Percentiles rank a stretch among this genome's conserved stretches.
phyloP scores from a whole-genome alignment of 176 grass and related monocot species.

The Leersia perrieri region DNA sequence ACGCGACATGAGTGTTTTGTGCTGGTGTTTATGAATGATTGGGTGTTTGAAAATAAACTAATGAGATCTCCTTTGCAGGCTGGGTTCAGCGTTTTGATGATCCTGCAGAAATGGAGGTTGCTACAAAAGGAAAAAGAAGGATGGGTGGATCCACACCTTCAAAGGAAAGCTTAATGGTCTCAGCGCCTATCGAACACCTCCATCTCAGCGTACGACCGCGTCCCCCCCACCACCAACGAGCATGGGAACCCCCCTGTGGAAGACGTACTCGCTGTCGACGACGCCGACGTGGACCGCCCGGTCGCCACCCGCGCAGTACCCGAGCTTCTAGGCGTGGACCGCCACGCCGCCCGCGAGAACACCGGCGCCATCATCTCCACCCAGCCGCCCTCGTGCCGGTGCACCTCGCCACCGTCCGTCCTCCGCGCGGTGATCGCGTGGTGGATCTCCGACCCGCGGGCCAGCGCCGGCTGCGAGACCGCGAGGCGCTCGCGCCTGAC shows the following conservation, averaged over 20 bases:
- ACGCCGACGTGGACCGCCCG: slow-evolving; percentile 62
- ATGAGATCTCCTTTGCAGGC: no score
- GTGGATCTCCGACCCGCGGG: slow-evolving; percentile 63
- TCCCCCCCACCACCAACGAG: slow-evolving; percentile 45
- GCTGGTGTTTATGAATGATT: no score
- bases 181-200: slow-evolving; percentile 55
- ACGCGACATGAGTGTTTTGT: no score
- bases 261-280: slow-evolving; percentile 80
- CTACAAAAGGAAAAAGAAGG: no score
- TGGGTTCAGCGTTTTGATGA: no score
- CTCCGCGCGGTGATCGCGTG: slow-evolving; percentile 56
- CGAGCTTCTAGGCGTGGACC: slow-evolving; percentile 71
- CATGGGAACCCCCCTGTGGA: slow-evolving; percentile 66
- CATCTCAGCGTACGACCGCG: slow-evolving; percentile 66
- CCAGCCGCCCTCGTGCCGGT: slow-evolving; percentile 51
- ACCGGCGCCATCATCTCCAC: slow-evolving; percentile 97
- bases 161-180: no score
- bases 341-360: slow-evolving; percentile 74
- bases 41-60: no score
- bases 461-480: slow-evolving; percentile 85
- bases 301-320: slow-evolving; percentile 86
- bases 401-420: not conserved
- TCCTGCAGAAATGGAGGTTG: no score
- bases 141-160: no score
- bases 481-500: slow-evolving; percentile 55